Percentiles rank a stretch among this genome's conserved stretches.
Evolutionary conservation across 768 basidiomycete species (phyloP).

Genomic region (Thelephora ganbajun): DNA sequence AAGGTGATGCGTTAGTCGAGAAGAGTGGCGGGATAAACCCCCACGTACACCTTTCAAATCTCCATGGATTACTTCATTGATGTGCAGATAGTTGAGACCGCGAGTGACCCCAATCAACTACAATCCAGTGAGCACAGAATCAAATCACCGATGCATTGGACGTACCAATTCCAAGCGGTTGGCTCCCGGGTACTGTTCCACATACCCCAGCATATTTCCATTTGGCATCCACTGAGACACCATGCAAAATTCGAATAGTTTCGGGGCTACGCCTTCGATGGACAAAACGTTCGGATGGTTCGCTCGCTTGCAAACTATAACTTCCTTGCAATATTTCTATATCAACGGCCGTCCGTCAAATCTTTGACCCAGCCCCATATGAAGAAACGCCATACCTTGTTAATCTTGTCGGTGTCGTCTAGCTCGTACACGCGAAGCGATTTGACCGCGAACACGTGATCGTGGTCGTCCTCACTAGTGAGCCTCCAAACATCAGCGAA

Average conservation of each 20-base stretch:
- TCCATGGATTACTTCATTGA: slow-evolving; percentile 3
- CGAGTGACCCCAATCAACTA: slow-evolving; percentile 2
- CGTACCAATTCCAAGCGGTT: not conserved
- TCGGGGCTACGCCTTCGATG: not conserved
- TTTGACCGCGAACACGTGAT: not conserved
- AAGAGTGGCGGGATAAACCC: not conserved
- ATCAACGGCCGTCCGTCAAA: too few relatives aligned
- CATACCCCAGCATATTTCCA: slow-evolving; percentile 2
- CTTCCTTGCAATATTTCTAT: not conserved
- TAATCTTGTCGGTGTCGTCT: not conserved
- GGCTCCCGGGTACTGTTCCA: not conserved
- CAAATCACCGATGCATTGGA: not conserved
- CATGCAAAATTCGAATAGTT: not conserved
- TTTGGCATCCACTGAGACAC: slow-evolving; percentile 3
- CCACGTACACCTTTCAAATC: slow-evolving; percentile 3
- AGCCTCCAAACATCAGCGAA: not conserved
- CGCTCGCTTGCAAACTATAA: not conserved
- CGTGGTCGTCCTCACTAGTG: not conserved
- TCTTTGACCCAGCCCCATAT: too few relatives aligned
- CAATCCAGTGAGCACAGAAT: not conserved
- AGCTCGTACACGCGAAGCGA: not conserved
- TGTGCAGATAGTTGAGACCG: slow-evolving; percentile 5
- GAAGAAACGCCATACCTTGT: not conserved
- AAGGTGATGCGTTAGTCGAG: not conserved
- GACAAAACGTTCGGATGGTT: not conserved